Conservation (phyloP, 2,329 filamentous ascomycete genomes). For the Exophiala aquamarina region DNA sequence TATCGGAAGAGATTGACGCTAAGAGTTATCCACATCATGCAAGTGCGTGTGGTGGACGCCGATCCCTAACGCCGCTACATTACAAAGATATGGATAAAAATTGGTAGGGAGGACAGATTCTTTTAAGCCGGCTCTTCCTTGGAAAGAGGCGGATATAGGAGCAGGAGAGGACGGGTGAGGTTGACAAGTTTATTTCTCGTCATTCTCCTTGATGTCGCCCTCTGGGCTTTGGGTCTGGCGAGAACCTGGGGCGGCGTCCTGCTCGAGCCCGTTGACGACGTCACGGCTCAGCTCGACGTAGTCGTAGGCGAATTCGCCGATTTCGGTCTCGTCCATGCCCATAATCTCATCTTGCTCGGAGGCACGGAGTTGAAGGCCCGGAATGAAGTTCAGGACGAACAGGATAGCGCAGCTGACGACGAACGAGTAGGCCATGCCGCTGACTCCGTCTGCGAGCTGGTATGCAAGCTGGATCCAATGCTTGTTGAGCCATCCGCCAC, state of each 20-base stretch:
- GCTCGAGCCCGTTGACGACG: constrained; percentile 51
- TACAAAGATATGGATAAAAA: no score
- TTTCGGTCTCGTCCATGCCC: constrained; percentile 72
- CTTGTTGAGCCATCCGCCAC: constrained; percentile 52
- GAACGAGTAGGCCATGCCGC: constrained; percentile 58
- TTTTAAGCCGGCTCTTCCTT: no score
- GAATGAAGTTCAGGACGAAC: constrained; percentile 58
- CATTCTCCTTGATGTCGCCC: constrained; percentile 8
- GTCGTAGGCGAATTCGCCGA: constrained; percentile 78
- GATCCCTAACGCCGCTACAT: no score
- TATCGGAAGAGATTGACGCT: no score
- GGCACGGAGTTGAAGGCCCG: constrained; percentile 56
- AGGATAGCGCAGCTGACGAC: constrained; percentile 53
- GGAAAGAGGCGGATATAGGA: no score
- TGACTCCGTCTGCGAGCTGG: constrained; percentile 58
- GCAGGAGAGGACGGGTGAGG: no score
- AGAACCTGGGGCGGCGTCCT: constrained; percentile 3
- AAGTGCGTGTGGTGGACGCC: no score
- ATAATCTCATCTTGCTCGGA: constrained; percentile 56
- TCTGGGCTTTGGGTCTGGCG: constrained; percentile 12
- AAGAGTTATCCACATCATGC: no score
- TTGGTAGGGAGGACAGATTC: no score
- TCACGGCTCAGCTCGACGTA: constrained; percentile 82
- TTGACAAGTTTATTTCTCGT: no score
- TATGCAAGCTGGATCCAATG: constrained; percentile 58